Percentiles rank a stretch among this genome's conserved stretches.
phyloP scores from a whole-genome alignment of 805 yeast genomes.

The Starmerella bombi region DNA sequence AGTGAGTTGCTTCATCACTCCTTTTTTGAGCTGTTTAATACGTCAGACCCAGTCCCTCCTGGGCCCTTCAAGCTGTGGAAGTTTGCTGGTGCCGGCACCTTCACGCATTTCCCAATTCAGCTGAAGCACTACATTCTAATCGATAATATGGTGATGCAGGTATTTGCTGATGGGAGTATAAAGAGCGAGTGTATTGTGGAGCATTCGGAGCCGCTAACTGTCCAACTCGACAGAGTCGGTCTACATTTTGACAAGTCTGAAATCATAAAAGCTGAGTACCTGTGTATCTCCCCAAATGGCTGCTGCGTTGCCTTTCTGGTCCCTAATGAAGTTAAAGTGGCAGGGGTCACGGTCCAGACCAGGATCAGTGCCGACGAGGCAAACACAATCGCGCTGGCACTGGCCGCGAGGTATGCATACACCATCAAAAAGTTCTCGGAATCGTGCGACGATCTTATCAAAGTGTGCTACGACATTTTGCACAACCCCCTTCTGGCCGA shows the following conservation, averaged over 20 bases:
- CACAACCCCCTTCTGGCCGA: constrained; percentile 21
- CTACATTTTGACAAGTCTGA: constrained; percentile 10
- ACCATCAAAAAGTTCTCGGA: constrained; percentile 51
- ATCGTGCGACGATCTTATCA: constrained; percentile 56
- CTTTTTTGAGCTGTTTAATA: constrained; percentile 16
- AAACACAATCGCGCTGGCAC: constrained; percentile 34
- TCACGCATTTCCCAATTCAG: neutral
- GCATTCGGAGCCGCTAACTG: constrained; percentile 1
- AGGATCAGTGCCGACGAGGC: constrained; percentile 1
- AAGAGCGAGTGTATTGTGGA: constrained; percentile 19
- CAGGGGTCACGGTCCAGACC: neutral
- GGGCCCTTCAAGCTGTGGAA: constrained; percentile 10
- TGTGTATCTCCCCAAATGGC: constrained; percentile 27
- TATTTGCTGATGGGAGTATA: constrained; percentile 18
- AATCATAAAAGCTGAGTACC: constrained; percentile 10
- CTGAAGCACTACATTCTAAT: constrained; percentile 14
- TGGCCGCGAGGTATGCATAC: constrained; percentile 55
- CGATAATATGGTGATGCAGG: constrained; percentile 15
- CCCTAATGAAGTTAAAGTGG: neutral
- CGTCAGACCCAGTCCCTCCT: constrained; percentile 12
- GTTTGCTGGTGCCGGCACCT: neutral
- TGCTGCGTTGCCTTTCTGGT: constrained; percentile 10
- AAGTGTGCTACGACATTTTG: constrained; percentile 40
- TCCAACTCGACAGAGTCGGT: constrained; percentile 9
- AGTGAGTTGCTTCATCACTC: constrained; percentile 17